phyloP scores from a whole-genome alignment of 192 early-diverging fungal genomes.

The Umbelopsis isabellina region DNA sequence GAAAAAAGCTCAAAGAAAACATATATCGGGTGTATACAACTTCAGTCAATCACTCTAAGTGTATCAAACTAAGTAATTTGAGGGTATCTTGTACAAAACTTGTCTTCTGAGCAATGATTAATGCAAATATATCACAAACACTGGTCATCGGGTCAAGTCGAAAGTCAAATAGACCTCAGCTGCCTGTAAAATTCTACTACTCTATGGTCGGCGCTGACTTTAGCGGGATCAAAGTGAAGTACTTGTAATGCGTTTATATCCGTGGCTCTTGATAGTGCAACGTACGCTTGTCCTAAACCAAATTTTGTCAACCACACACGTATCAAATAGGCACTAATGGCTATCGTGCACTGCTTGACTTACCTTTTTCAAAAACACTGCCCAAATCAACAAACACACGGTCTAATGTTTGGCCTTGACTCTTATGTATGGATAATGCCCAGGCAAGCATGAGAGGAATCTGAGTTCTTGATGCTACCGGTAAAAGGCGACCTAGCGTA shows the following conservation, averaged over 20 bases:
- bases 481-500: conserved; percentile 12
- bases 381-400: conserved; percentile 74
- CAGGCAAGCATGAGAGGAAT: conserved; percentile 82
- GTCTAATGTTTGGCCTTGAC: conserved; percentile 86
- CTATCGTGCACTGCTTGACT: not conserved
- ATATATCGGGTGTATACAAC: no score
- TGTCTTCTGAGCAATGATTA: no score
- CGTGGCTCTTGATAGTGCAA: conserved; percentile 80
- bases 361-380: conserved; percentile 77
- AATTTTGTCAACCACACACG: not conserved
- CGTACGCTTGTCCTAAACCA: conserved; percentile 72
- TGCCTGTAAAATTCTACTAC: conserved; percentile 70
- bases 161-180: conserved; percentile 30
- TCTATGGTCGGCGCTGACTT: conserved; percentile 74
- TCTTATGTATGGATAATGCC: conserved; percentile 89
- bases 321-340: not conserved
- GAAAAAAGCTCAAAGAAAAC: no score
- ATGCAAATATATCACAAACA: not conserved
- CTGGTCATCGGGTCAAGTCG: not conserved
- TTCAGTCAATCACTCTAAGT: no score
- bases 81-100: no score
- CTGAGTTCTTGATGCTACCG: conserved; percentile 46
- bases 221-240: conserved; percentile 61
- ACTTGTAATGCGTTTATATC: conserved; percentile 73
- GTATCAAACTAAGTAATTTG: no score